Evolutionary conservation across 768 basidiomycete species (phyloP).

Genomic region (Coprinopsis strossmayeri): DNA sequence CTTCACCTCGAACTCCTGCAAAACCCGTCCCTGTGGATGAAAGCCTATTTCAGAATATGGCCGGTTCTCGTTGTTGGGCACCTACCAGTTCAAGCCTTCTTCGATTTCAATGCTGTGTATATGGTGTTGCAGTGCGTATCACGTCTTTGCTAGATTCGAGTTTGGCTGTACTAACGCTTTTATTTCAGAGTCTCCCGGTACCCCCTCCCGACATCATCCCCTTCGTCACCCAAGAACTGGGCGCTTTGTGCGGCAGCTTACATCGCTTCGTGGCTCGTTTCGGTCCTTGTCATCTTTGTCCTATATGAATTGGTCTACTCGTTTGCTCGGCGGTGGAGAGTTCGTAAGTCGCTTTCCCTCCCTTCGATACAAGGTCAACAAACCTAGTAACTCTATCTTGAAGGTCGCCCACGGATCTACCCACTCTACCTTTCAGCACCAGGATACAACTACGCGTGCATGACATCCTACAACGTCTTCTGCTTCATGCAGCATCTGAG

Average conservation of each 20-base stretch:
- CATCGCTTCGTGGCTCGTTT: slow-evolving; percentile 72
- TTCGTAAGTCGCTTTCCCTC: slow-evolving; percentile 49
- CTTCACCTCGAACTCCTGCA: slow-evolving; percentile 65
- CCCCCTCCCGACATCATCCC: slow-evolving; percentile 62
- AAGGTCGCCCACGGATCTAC: slow-evolving; percentile 78
- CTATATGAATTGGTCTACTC: slow-evolving; percentile 76
- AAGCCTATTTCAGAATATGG: slow-evolving; percentile 60
- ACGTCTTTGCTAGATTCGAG: slow-evolving; percentile 11
- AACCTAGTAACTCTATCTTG: slow-evolving; percentile 14
- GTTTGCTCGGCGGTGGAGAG: slow-evolving; percentile 69
- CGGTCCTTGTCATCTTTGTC: slow-evolving; percentile 66
- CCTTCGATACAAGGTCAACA: slow-evolving; percentile 6
- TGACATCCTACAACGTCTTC: slow-evolving; percentile 79
- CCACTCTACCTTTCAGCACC: slow-evolving; percentile 81
- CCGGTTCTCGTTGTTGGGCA: slow-evolving; percentile 70
- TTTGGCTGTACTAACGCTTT: slow-evolving; percentile 5
- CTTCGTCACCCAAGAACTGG: slow-evolving; percentile 75
- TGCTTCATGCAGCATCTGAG: slow-evolving; percentile 81
- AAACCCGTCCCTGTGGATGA: slow-evolving; percentile 48
- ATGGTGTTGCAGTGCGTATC: slow-evolving; percentile 73
- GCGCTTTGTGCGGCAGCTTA: slow-evolving; percentile 78
- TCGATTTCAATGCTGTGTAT: slow-evolving; percentile 87
- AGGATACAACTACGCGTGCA: slow-evolving; percentile 65
- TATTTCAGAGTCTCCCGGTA: slow-evolving; percentile 59
- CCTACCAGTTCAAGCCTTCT: slow-evolving; percentile 71